Evolutionary conservation across 495 filamentous ascomycete species (phyloP).

Genomic region (Xylaria flabelliformis): DNA sequence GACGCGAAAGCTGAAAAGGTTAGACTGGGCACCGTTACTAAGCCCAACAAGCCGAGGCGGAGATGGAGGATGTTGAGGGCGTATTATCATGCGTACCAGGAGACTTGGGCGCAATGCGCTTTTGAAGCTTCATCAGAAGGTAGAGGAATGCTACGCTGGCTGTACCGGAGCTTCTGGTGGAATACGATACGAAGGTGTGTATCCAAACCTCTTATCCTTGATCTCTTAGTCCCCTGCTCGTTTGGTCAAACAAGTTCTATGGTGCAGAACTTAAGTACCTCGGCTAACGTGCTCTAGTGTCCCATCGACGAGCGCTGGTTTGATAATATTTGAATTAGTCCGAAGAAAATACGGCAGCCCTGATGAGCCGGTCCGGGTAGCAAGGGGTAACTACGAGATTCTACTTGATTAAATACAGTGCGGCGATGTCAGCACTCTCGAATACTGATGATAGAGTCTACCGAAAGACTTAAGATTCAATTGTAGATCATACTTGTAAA

Average conservation of each 20-base stretch:
- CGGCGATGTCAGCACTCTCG: not conserved
- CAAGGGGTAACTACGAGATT: constrained; percentile 75
- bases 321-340: constrained; percentile 90
- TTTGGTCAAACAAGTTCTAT: not conserved
- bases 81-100: constrained; percentile 77
- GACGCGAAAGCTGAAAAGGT: constrained; percentile 66
- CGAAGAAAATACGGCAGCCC: constrained; percentile 76
- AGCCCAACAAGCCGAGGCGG: constrained; percentile 37
- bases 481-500: constrained; percentile 1
- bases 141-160: constrained; percentile 68
- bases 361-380: constrained; percentile 65
- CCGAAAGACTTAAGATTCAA: not conserved
- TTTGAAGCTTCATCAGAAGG: constrained; percentile 67
- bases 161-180: constrained; percentile 78
- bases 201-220: not conserved
- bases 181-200: constrained; percentile 63
- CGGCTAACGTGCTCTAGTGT: constrained; percentile 45
- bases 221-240: not conserved
- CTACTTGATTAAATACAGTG: constrained; percentile 54
- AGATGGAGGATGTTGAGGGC: constrained; percentile 62
- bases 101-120: constrained; percentile 73
- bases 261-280: not conserved
- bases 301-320: constrained; percentile 84
- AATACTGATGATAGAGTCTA: constrained; percentile 18
- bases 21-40: constrained; percentile 32